These are phyloP conservation scores for Lecanoromycetidae sp. DNA, from an alignment of 2,329 filamentous ascomycete species.

Conservation along the genomic window DNA sequence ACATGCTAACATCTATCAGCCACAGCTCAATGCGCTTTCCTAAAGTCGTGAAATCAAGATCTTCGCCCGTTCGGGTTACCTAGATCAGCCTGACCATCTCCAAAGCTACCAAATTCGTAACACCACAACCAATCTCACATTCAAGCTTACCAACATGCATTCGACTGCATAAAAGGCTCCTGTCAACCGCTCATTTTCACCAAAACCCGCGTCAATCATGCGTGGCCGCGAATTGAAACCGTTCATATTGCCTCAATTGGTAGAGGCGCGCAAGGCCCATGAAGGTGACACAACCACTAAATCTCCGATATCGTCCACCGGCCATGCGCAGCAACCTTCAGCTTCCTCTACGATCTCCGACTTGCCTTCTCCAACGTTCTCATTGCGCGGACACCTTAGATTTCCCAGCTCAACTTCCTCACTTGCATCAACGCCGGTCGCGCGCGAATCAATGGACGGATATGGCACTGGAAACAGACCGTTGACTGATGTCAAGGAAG, in stretches of 20 bases:
- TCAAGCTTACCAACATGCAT: conserved; percentile 2
- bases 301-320: conserved; percentile 8
- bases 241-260: conserved; percentile 17
- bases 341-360: conserved; percentile 16
- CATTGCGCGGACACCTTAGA: conserved; percentile 29
- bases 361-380: conserved; percentile 16
- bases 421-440: conserved; percentile 48
- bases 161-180: conserved; percentile 1
- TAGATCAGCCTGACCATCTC: neutral
- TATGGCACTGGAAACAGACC: conserved; percentile 38
- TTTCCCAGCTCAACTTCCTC: conserved; percentile 70
- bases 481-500: conserved; percentile 75
- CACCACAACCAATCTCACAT: neutral
- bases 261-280: conserved; percentile 15
- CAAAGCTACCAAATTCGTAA: neutral
- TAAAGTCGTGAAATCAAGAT: neutral
- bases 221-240: conserved; percentile 17
- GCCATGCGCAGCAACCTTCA: conserved; percentile 11
- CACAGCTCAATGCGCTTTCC: neutral
- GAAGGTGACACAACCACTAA: conserved; percentile 1
- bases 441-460: conserved; percentile 37
- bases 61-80: neutral
- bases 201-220: conserved; percentile 8
- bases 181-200: neutral
- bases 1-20: neutral